Percentiles rank a stretch among this genome's conserved stretches.
phyloP scores from a whole-genome alignment of 2,329 filamentous ascomycete genomes.

The Trichoderma semiorbis region DNA sequence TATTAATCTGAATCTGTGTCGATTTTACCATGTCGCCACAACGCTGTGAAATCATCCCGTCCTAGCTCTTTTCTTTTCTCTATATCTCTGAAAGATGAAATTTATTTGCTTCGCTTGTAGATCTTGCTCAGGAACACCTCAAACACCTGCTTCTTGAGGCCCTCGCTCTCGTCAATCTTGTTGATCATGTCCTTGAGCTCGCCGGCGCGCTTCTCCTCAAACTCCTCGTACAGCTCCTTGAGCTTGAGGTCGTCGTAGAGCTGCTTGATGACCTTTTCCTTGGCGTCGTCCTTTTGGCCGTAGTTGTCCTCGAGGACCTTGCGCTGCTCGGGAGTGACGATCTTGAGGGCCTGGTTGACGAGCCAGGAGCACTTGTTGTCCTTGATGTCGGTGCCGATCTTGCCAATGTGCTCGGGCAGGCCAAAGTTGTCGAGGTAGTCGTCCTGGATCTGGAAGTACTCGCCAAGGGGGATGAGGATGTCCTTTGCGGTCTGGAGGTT shows the following conservation, averaged over 20 bases:
- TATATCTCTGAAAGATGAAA: background rate
- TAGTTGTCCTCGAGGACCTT: constrained; percentile 89
- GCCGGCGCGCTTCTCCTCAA: constrained; percentile 82
- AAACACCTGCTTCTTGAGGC: constrained; percentile 87
- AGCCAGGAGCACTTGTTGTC: constrained; percentile 99
- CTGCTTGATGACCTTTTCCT: constrained; percentile 83
- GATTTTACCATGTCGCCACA: background rate
- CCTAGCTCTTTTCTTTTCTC: background rate
- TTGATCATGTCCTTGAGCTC: constrained; percentile 74
- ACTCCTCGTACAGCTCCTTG: constrained; percentile 78
- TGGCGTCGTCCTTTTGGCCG: constrained; percentile 79
- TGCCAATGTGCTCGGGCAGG: constrained; percentile 87
- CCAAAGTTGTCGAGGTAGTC: constrained; percentile 99
- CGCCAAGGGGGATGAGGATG: constrained; percentile 93
- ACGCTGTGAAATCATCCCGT: background rate
- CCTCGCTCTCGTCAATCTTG: constrained; percentile 77
- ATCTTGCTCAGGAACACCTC: constrained; percentile 92
- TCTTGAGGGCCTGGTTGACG: constrained; percentile 85
- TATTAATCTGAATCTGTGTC: background rate
- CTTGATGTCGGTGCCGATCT: constrained; percentile 98
- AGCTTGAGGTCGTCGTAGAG: constrained; percentile 84
- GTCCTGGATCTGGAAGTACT: constrained; percentile 99
- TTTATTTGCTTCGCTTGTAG: constrained; percentile 93
- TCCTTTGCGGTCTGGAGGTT: constrained; percentile 87
- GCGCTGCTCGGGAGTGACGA: constrained; percentile 80